These are phyloP conservation scores for Fraxinus xanthoxyloides DNA, from an alignment of 305 asterid genomes.

Conservation along the genomic window DNA sequence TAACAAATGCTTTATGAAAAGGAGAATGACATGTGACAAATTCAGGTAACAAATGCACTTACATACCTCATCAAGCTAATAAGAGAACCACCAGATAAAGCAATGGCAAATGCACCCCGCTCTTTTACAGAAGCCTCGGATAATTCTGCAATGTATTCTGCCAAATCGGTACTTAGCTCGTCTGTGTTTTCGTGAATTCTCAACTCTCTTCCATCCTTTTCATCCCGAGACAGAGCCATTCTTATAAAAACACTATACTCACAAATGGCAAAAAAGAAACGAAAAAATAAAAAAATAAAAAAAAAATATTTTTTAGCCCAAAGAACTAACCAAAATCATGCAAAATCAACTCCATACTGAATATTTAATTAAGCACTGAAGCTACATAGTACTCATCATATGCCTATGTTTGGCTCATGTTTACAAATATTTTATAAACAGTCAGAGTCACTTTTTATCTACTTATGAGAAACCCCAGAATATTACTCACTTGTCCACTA, in stretches of 20 bases:
- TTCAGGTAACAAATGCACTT: slow-evolving; percentile 14
- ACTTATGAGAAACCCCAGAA: neutral
- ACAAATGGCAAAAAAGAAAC: slow-evolving; percentile 12
- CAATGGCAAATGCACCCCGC: slow-evolving; percentile 71
- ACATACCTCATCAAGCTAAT: slow-evolving; percentile 65
- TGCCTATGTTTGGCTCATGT: neutral
- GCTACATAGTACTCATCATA: neutral
- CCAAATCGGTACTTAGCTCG: slow-evolving; percentile 67
- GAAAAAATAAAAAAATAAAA: neutral
- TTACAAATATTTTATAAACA: no score
- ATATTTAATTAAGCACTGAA: neutral
- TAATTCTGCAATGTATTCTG: slow-evolving; percentile 79
- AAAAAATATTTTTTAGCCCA: slow-evolving; percentile 5
- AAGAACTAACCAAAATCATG: neutral
- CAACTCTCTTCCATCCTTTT: slow-evolving; percentile 60
- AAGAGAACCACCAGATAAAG: slow-evolving; percentile 87
- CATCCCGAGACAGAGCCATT: slow-evolving; percentile 58
- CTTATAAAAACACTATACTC: slow-evolving; percentile 27
- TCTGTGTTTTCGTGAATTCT: slow-evolving; percentile 61
- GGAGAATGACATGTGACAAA: neutral
- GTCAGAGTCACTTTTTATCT: no score
- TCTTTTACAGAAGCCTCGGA: slow-evolving; percentile 82
- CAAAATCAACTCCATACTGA: neutral
- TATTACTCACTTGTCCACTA: neutral
- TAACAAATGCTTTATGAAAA: neutral